Evolutionary conservation across 2,329 filamentous ascomycete genomes (phyloP).

Genomic region (Aspergillus brunneoviolaceus): DNA sequence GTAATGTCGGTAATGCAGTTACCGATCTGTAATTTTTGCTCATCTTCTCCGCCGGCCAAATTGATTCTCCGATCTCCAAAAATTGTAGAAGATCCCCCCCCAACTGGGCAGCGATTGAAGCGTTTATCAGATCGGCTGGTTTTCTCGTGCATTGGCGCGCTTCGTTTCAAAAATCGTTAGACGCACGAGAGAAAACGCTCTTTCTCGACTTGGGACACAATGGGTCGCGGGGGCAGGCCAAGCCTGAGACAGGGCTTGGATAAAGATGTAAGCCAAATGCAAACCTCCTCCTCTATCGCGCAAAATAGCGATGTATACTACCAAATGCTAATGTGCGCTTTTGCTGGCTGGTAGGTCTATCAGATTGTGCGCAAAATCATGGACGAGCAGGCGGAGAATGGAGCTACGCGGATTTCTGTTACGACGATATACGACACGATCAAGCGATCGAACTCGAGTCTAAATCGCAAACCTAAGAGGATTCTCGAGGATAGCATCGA

Average conservation of each 20-base stretch:
- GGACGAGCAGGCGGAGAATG: conserved; percentile 59
- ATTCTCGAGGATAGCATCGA: conserved; percentile 83
- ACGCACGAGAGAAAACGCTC: neutral
- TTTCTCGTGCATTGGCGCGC: neutral
- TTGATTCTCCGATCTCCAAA: conserved; percentile 17
- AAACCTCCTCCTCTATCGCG: neutral
- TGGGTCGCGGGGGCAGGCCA: conserved; percentile 47
- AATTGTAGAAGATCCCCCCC: conserved; percentile 22
- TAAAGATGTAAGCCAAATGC: conserved; percentile 52
- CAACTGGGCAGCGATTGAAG: neutral
- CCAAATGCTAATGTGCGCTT: conserved; percentile 11
- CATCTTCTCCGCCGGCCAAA: conserved; percentile 9
- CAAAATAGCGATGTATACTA: neutral
- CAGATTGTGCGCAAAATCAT: conserved; percentile 75
- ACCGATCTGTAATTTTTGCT: neutral
- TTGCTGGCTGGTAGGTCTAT: conserved; percentile 57
- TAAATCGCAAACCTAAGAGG: conserved; percentile 79
- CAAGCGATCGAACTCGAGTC: conserved; percentile 79
- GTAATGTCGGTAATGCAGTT: neutral
- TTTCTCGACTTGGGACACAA: conserved; percentile 19
- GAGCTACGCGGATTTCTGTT: conserved; percentile 55
- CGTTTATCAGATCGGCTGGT: conserved; percentile 1
- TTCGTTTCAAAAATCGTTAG: neutral
- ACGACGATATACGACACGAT: conserved; percentile 73
- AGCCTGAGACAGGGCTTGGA: conserved; percentile 60